These are phyloP conservation scores for Zygosaccharomyces sapae DNA, from an alignment of 1,139 yeast species.

Conservation along the genomic window DNA sequence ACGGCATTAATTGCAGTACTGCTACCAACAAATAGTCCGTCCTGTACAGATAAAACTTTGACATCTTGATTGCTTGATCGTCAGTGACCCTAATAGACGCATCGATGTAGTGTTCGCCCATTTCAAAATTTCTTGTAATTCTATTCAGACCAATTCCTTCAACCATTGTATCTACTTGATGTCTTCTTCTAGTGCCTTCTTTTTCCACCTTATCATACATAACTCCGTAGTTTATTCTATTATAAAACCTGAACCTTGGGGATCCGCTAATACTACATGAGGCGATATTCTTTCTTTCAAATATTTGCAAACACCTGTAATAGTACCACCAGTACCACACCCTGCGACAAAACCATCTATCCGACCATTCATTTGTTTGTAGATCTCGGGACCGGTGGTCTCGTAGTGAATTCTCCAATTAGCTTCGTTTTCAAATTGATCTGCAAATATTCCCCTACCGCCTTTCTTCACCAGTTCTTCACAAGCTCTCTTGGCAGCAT, in stretches of 20 bases:
- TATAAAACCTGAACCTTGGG: constrained; percentile 89
- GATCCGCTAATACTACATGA: constrained; percentile 73
- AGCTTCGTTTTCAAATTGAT: constrained; percentile 89
- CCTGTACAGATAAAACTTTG: constrained; percentile 74
- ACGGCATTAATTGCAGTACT: constrained; percentile 92
- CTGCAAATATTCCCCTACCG: constrained; percentile 62
- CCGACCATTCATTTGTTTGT: constrained; percentile 56
- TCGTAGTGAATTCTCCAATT: constrained; percentile 83
- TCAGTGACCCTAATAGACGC: constrained; percentile 79
- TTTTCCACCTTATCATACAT: constrained; percentile 86
- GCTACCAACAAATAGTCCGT: constrained; percentile 88
- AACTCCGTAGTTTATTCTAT: constrained; percentile 82
- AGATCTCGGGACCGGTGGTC: constrained; percentile 90
- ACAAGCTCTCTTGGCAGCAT: constrained; percentile 72
- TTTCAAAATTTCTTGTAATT: constrained; percentile 71
- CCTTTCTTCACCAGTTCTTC: constrained; percentile 46
- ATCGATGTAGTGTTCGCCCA: constrained; percentile 68
- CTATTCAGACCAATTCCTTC: constrained; percentile 94
- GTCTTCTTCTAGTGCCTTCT: constrained; percentile 91
- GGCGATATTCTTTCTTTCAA: constrained; percentile 51
- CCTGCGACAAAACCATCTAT: constrained; percentile 78
- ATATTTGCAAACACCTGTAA: constrained; percentile 66
- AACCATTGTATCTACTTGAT: constrained; percentile 90
- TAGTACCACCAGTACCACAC: constrained; percentile 58
- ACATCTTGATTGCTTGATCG: constrained; percentile 80